These are phyloP conservation scores for Globisporangium okanoganense DNA, from an alignment of 352 stramenopile genomes.

Conservation along the genomic window DNA sequence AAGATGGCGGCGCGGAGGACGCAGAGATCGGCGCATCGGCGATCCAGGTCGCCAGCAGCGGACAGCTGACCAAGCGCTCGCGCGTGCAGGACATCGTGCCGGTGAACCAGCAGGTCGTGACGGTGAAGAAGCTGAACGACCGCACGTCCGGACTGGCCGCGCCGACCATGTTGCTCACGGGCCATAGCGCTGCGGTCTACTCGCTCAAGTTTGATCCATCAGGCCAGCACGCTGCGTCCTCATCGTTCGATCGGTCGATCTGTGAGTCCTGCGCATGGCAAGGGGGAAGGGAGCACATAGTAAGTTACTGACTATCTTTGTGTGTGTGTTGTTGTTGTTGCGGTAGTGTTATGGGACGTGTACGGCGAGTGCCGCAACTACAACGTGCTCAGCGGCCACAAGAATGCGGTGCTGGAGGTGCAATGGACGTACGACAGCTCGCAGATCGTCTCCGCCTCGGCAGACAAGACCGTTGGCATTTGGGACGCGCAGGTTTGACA, in stretches of 20 bases:
- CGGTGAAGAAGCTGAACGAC: constrained; percentile 41
- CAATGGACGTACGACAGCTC: constrained; percentile 90
- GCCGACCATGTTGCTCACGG: constrained; percentile 78
- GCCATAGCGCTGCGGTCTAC: constrained; percentile 69
- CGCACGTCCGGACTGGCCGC: constrained; percentile 63
- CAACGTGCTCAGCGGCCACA: constrained; percentile 92
- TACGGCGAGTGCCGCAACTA: constrained; percentile 92
- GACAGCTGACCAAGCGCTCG: constrained; percentile 60
- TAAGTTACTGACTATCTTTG: background rate
- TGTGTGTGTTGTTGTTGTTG: constrained; percentile 5
- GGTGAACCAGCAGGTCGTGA: constrained; percentile 58
- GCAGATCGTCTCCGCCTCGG: constrained; percentile 87
- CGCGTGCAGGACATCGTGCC: constrained; percentile 71
- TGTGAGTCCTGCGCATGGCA: constrained; percentile 21
- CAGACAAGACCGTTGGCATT: constrained; percentile 90
- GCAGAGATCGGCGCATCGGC: constrained; percentile 13
- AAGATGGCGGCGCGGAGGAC: constrained; percentile 9
- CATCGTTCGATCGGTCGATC: constrained; percentile 72
- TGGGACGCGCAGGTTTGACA: constrained; percentile 63
- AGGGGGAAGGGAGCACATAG: background rate
- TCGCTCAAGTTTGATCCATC: constrained; percentile 78
- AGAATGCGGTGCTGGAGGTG: constrained; percentile 94
- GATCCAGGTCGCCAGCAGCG: constrained; percentile 20
- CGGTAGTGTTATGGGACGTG: constrained; percentile 88
- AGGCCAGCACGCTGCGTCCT: constrained; percentile 64